phyloP scores from a whole-genome alignment of 352 stramenopile genomes.

The Pythium periplocum region DNA sequence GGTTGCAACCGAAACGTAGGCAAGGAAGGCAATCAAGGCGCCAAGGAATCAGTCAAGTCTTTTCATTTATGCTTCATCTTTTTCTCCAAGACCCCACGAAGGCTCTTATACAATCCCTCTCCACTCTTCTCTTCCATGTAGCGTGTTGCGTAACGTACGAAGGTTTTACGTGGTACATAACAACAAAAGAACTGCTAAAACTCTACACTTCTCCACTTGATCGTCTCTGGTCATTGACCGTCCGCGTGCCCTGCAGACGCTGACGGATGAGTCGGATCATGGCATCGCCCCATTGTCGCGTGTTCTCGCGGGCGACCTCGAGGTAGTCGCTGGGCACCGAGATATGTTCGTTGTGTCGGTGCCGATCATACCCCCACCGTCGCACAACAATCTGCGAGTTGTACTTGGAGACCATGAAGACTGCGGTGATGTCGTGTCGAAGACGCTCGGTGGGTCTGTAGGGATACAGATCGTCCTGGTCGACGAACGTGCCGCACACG shows the following conservation, averaged over 20 bases:
- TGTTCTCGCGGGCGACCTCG: slow-evolving; percentile 34
- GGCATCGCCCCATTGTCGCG: slow-evolving; percentile 40
- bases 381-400: slow-evolving; percentile 30
- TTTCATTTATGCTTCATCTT: no score
- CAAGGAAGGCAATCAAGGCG: no score
- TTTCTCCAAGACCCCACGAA: no score
- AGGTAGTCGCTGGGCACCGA: slow-evolving; percentile 18
- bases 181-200: no score
- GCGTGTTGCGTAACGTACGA: no score
- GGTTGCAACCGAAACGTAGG: no score
- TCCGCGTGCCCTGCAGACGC: background rate
- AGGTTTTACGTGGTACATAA: no score
- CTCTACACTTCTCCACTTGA: no score
- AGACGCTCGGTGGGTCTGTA: slow-evolving; percentile 27
- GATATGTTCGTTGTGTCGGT: slow-evolving; percentile 18
- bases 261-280: slow-evolving; percentile 41
- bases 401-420: slow-evolving; percentile 20
- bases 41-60: no score
- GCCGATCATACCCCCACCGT: slow-evolving; percentile 24
- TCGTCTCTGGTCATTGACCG: no score
- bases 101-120: no score
- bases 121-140: no score
- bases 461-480: slow-evolving; percentile 38
- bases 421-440: slow-evolving; percentile 33
- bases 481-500: slow-evolving; percentile 28